phyloP scores from a whole-genome alignment of 495 filamentous ascomycete species.

The Lasiosphaeriaceae sp. region DNA sequence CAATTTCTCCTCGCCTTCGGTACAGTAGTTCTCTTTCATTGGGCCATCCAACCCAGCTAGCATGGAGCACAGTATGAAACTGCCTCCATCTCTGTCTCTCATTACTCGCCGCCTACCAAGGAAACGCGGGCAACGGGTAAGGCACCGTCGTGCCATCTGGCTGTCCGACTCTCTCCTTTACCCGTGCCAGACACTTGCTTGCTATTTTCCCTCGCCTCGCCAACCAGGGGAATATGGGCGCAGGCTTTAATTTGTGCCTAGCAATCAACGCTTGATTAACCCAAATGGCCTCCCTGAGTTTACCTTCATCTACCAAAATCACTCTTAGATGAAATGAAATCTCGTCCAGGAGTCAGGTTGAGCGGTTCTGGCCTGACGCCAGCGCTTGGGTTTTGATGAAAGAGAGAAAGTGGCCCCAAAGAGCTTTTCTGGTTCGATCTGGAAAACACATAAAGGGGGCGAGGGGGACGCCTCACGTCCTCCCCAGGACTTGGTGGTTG shows the following conservation, averaged over 20 bases:
- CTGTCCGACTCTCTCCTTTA: neutral
- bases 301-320: constrained; percentile 20
- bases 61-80: too few species aligned
- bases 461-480: constrained; percentile 1
- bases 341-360: neutral
- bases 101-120: too few species aligned
- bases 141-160: too few species aligned
- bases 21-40: too few species aligned
- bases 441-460: constrained; percentile 15
- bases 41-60: too few species aligned
- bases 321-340: constrained; percentile 15
- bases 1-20: too few species aligned
- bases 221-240: constrained; percentile 6
- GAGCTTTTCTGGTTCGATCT: neutral
- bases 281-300: constrained; percentile 8
- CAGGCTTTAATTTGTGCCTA: constrained; percentile 15
- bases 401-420: neutral
- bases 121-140: neutral
- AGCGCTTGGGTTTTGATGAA: neutral
- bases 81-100: too few species aligned
- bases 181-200: neutral
- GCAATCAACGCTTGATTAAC: constrained; percentile 24
- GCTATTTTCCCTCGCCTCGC: neutral
- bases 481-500: constrained; percentile 9
- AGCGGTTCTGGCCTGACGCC: neutral